phyloP scores from a whole-genome alignment of 2,329 filamentous ascomycete genomes.

The Fonsecaea nubica region DNA sequence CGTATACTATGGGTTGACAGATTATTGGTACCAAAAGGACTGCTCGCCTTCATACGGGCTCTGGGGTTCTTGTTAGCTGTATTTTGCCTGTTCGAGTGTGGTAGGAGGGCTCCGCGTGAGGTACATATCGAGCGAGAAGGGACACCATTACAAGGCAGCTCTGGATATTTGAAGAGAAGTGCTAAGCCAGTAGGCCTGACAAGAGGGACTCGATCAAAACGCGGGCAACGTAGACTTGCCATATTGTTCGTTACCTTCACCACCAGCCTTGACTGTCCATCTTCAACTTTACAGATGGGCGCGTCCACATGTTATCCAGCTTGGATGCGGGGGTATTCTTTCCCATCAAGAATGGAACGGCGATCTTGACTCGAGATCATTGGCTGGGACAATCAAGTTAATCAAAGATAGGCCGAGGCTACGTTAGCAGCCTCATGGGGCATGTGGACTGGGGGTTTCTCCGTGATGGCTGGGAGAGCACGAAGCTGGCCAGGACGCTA shows the following conservation, averaged over 20 bases:
- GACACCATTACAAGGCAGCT: background rate
- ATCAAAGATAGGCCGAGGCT: background rate
- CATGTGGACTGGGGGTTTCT: background rate
- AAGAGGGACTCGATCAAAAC: conserved; percentile 1
- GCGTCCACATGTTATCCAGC: background rate
- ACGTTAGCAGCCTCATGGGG: background rate
- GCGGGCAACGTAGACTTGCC: conserved; percentile 8
- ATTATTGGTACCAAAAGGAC: background rate
- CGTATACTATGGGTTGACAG: background rate
- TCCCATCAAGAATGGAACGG: background rate
- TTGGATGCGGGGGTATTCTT: background rate
- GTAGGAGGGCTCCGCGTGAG: background rate
- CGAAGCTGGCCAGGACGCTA: too few species aligned
- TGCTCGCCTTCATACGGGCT: background rate
- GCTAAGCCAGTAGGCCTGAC: background rate
- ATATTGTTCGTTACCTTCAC: background rate
- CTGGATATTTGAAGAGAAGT: conserved; percentile 2
- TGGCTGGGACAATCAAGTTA: background rate
- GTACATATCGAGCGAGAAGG: background rate
- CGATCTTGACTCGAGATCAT: background rate
- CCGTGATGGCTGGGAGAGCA: background rate
- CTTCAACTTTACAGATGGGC: background rate
- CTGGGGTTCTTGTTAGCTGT: background rate
- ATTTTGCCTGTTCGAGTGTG: background rate
- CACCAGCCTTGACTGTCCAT: background rate